Percentiles rank a stretch among this genome's conserved stretches.
Evolutionary conservation across 345 rosid genomes (phyloP).

Genomic region (Mercurialis annua): DNA sequence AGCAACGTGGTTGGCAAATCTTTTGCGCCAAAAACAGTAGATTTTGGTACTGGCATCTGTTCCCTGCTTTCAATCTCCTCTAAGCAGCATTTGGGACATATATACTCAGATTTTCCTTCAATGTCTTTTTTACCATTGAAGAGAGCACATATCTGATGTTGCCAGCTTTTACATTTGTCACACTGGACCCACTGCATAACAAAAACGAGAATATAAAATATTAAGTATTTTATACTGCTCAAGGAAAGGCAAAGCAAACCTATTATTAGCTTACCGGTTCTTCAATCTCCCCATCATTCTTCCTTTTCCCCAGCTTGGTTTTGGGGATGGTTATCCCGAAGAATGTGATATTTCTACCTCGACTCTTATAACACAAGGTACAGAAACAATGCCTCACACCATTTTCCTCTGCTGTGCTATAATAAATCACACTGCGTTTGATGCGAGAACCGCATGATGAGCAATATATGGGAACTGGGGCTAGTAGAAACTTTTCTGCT

Average conservation of each 20-base stretch:
- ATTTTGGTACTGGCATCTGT: conserved; percentile 11
- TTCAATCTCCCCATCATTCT: conserved; percentile 32
- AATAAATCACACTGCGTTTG: conserved; percentile 29
- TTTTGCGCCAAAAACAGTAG: conserved; percentile 39
- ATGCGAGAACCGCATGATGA: conserved; percentile 36
- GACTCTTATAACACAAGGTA: conserved; percentile 32
- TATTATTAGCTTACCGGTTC: conserved; percentile 40
- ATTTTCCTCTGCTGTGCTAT: conserved; percentile 31
- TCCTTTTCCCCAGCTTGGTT: conserved; percentile 30
- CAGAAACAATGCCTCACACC: conserved; percentile 40
- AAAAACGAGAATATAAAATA: not conserved
- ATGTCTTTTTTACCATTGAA: conserved; percentile 40
- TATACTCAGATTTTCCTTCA: conserved; percentile 36
- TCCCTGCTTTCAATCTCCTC: conserved; percentile 34
- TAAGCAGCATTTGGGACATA: conserved; percentile 53
- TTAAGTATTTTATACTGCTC: conserved; percentile 2
- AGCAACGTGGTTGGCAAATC: conserved; percentile 52
- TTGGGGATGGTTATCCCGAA: conserved; percentile 35
- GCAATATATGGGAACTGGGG: conserved; percentile 48
- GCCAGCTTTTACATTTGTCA: conserved; percentile 51
- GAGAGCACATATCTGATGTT: conserved; percentile 65
- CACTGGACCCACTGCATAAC: conserved; percentile 57
- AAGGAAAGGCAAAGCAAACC: not conserved
- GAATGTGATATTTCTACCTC: conserved; percentile 20
- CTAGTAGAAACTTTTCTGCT: conserved; percentile 28